phyloP scores from a whole-genome alignment of 1,284 basidiomycete species.

The Pascua guehoae region DNA sequence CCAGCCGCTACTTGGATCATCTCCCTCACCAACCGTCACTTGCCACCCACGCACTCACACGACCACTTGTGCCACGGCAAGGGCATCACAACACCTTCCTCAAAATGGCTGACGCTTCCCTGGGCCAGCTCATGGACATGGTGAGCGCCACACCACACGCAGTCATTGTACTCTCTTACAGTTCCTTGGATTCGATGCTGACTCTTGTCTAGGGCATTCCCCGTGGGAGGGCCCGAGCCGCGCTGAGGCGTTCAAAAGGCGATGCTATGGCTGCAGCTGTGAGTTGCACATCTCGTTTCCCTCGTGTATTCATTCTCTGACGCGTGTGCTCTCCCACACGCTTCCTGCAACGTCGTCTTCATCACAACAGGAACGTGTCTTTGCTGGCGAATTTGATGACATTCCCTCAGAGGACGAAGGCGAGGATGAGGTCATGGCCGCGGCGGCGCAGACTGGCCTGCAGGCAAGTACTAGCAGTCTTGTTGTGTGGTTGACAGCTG shows the following conservation, averaged over 20 bases:
- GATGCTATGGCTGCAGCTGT: constrained; percentile 88
- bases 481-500: too few species aligned
- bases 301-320: not conserved
- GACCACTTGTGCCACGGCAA: too few species aligned
- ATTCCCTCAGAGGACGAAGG: constrained; percentile 51
- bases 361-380: constrained; percentile 37
- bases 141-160: constrained; percentile 1
- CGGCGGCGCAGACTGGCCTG: too few species aligned
- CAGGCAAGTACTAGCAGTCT: too few species aligned
- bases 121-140: constrained; percentile 38
- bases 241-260: constrained; percentile 64
- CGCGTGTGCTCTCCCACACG: too few species aligned
- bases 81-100: not conserved
- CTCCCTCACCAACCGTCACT: not conserved
- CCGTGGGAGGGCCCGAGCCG: constrained; percentile 67
- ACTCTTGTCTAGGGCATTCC: constrained; percentile 63
- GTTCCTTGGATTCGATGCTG: not conserved
- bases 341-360: too few species aligned
- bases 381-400: constrained; percentile 71
- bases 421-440: constrained; percentile 39
- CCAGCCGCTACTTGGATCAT: too few species aligned
- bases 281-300: constrained; percentile 48
- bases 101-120: constrained; percentile 8
- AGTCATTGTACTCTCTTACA: not conserved
- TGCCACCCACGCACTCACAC: not conserved